Conservation (phyloP, 345 rosid genomes). For the Melastoma malabathricum region DNA sequence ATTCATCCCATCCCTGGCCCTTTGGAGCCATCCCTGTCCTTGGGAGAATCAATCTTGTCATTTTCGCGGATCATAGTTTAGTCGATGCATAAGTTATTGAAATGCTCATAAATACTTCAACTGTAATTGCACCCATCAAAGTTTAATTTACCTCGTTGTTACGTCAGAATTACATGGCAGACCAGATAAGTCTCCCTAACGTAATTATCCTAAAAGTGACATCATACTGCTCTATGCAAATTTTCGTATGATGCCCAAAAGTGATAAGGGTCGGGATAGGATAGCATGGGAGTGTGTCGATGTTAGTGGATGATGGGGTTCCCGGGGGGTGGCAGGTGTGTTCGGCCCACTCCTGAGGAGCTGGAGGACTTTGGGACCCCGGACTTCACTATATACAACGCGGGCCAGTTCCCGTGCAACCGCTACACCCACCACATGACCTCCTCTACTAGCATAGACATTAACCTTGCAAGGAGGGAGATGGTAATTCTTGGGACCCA, state of each 20-base stretch:
- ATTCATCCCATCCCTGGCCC: too few species aligned
- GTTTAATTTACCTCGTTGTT: too few species aligned
- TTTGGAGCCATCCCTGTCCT: slow-evolving; percentile 1
- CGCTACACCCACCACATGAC: slow-evolving; percentile 99
- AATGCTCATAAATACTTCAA: too few species aligned
- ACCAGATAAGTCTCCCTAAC: slow-evolving; percentile 30
- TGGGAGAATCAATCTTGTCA: slow-evolving; percentile 19
- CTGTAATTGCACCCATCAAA: too few species aligned
- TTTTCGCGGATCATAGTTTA: not conserved
- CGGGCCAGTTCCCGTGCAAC: slow-evolving; percentile 97
- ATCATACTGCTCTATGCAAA: not conserved
- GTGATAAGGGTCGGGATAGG: slow-evolving; percentile 7
- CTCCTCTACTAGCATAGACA: slow-evolving; percentile 89
- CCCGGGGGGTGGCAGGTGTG: slow-evolving; percentile 70
- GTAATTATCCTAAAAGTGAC: slow-evolving; percentile 8
- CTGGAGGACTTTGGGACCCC: slow-evolving; percentile 97
- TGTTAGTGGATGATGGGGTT: slow-evolving; percentile 45
- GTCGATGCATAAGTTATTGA: too few species aligned
- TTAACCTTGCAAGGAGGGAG: slow-evolving; percentile 87
- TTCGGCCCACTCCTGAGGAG: slow-evolving; percentile 94
- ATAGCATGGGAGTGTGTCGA: slow-evolving; percentile 3
- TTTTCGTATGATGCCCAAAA: not conserved
- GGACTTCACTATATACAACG: slow-evolving; percentile 97
- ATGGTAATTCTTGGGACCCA: slow-evolving; percentile 98
- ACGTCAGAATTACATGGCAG: too few species aligned